Conservation (phyloP, 148 eudicot species). For the Diospyros kaki region DNA sequence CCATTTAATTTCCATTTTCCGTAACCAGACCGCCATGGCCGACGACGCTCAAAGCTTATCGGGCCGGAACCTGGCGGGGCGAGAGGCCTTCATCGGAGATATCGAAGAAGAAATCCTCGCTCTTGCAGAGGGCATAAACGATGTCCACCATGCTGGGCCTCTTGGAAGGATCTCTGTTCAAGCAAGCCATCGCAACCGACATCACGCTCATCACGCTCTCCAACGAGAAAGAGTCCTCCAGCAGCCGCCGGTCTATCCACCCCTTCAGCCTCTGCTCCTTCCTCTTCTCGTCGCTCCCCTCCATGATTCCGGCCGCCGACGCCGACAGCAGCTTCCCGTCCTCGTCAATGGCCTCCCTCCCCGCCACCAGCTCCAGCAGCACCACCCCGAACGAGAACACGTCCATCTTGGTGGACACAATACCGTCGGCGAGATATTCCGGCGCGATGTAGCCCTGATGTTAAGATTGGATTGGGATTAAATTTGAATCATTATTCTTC, state of each 20-base stretch:
- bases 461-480: no score
- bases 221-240: slow-evolving; percentile 36
- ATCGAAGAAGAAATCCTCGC: slow-evolving; percentile 65
- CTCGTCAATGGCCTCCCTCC: slow-evolving; percentile 62
- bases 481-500: no score
- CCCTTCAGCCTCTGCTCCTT: slow-evolving; percentile 35
- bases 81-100: slow-evolving; percentile 48
- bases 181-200: slow-evolving; percentile 64
- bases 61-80: slow-evolving; percentile 27
- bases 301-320: slow-evolving; percentile 34
- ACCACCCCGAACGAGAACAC: slow-evolving; percentile 87
- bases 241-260: slow-evolving; percentile 51
- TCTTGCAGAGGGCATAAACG: slow-evolving; percentile 79
- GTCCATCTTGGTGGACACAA: slow-evolving; percentile 83
- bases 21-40: no score
- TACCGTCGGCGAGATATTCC: slow-evolving; percentile 74
- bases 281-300: slow-evolving; percentile 39
- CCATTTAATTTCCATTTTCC: no score
- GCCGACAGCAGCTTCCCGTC: slow-evolving; percentile 61
- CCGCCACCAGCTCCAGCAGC: slow-evolving; percentile 71
- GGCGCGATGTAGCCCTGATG: slow-evolving; percentile 91
- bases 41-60: slow-evolving; percentile 12
- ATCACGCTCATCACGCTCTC: slow-evolving; percentile 55
- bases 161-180: slow-evolving; percentile 54
- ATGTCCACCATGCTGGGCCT: slow-evolving; percentile 89